Percentiles rank a stretch among this genome's conserved stretches.
phyloP scores from a whole-genome alignment of 352 stramenopile species.

The Phytophthora niederhauseri region DNA sequence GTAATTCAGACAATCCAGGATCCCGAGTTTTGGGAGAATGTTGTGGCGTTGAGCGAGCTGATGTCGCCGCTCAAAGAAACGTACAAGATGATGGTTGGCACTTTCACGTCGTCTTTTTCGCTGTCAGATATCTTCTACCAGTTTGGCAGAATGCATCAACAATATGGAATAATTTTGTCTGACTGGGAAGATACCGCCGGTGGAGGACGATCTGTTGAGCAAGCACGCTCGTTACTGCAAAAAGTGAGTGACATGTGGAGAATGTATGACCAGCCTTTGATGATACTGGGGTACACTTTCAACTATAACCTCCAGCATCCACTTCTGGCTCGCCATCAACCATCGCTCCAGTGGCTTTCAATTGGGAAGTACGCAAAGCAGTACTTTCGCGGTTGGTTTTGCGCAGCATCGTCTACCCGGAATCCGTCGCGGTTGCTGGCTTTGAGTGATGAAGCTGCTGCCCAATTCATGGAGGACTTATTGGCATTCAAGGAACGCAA shows the following conservation, averaged over 20 bases:
- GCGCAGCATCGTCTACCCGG: conserved; percentile 33
- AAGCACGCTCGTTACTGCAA: conserved; percentile 62
- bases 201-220: conserved; percentile 50
- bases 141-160: conserved; percentile 80
- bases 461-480: conserved; percentile 77
- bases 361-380: conserved; percentile 81
- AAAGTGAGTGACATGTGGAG: conserved; percentile 76
- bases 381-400: conserved; percentile 80
- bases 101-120: conserved; percentile 45
- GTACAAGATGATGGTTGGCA: conserved; percentile 63
- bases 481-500: conserved; percentile 79
- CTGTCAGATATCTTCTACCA: conserved; percentile 79
- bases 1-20: conserved; percentile 67
- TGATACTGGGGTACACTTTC: conserved; percentile 74
- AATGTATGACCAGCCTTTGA: conserved; percentile 75
- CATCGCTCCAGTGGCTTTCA: conserved; percentile 71
- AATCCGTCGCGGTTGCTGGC: conserved; percentile 36
- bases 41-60: conserved; percentile 74
- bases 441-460: conserved; percentile 60
- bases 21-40: conserved; percentile 74
- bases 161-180: conserved; percentile 68
- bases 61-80: conserved; percentile 85
- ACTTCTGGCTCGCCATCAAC: conserved; percentile 52
- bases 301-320: conserved; percentile 73
- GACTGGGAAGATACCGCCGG: conserved; percentile 72